A percentile compares a stretch with the other conserved stretches of the same genome.
Evolutionary conservation across 1,139 yeast species (phyloP).

Genomic region (Kazachstania sp.): DNA sequence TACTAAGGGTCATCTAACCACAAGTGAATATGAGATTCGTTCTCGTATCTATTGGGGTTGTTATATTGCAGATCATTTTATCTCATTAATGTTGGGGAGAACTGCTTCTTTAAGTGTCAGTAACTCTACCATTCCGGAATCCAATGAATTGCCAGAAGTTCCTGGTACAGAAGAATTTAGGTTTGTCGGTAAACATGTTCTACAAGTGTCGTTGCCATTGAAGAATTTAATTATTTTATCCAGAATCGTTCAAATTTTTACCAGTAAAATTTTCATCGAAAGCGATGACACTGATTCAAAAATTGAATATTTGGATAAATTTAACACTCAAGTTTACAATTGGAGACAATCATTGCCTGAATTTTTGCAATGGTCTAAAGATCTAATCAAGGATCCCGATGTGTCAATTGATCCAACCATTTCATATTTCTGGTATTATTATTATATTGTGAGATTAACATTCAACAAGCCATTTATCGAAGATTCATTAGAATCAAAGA

Average conservation of each 20-base stretch:
- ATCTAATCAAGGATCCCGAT: slow-evolving; percentile 37
- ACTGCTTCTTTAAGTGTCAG: slow-evolving; percentile 49
- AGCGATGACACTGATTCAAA: slow-evolving; percentile 23
- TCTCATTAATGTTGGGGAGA: slow-evolving; percentile 49
- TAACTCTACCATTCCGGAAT: slow-evolving; percentile 54
- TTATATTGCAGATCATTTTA: slow-evolving; percentile 56
- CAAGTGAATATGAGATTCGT: slow-evolving; percentile 45
- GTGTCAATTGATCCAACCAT: slow-evolving; percentile 35
- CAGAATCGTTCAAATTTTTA: slow-evolving; percentile 47
- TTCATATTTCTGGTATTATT: slow-evolving; percentile 49
- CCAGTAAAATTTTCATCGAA: slow-evolving; percentile 31
- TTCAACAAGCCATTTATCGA: slow-evolving; percentile 51
- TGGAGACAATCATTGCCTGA: slow-evolving; percentile 45
- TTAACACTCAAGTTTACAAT: slow-evolving; percentile 42
- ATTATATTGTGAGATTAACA: slow-evolving; percentile 48
- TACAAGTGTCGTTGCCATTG: slow-evolving; percentile 39
- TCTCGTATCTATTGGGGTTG: slow-evolving; percentile 62
- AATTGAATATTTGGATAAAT: slow-evolving; percentile 31
- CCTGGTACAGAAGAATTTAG: slow-evolving; percentile 44
- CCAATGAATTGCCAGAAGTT: slow-evolving; percentile 53
- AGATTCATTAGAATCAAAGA: slow-evolving; percentile 26
- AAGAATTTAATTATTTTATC: slow-evolving; percentile 46
- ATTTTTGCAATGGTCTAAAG: slow-evolving; percentile 44
- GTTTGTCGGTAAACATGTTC: slow-evolving; percentile 29
- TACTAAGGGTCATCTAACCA: slow-evolving; percentile 18